These are phyloP conservation scores for Hibiscus syriacus DNA, from an alignment of 345 rosid genomes.

Conservation along the genomic window DNA sequence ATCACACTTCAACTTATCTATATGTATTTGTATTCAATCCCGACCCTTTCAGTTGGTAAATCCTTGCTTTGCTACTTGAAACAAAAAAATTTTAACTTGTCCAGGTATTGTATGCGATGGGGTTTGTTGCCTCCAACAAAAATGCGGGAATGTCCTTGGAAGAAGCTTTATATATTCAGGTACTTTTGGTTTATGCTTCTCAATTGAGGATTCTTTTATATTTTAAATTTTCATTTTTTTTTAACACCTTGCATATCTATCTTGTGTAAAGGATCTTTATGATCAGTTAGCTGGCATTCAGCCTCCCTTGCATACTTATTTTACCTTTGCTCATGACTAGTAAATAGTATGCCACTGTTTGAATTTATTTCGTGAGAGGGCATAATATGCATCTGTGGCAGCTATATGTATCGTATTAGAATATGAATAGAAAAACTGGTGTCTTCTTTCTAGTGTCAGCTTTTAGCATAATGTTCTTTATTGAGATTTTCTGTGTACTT, in stretches of 20 bases:
- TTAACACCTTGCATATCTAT: not conserved
- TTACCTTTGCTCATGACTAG: too few species aligned
- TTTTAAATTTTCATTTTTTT: not conserved
- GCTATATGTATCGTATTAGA: not conserved
- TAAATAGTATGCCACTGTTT: too few species aligned
- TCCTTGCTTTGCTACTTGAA: not conserved
- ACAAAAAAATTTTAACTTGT: not conserved
- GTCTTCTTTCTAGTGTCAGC: not conserved
- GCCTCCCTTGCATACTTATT: too few species aligned
- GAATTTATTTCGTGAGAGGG: not conserved
- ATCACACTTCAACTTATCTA: not conserved
- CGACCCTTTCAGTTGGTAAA: not conserved
- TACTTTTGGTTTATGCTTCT: slow-evolving; percentile 14
- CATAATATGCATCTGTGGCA: not conserved
- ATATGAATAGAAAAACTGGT: not conserved
- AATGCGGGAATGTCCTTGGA: slow-evolving; percentile 75
- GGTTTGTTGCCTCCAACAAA: slow-evolving; percentile 53
- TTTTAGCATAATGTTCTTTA: slow-evolving; percentile 2
- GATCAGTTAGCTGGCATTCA: too few species aligned
- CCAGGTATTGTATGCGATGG: slow-evolving; percentile 85
- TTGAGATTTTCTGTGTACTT: not conserved
- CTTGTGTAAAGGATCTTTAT: not conserved
- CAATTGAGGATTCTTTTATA: not conserved
- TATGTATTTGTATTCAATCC: not conserved
- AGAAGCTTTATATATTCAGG: slow-evolving; percentile 88